phyloP scores from a whole-genome alignment of 1,139 yeast genomes.

The Diutina siamensis region DNA sequence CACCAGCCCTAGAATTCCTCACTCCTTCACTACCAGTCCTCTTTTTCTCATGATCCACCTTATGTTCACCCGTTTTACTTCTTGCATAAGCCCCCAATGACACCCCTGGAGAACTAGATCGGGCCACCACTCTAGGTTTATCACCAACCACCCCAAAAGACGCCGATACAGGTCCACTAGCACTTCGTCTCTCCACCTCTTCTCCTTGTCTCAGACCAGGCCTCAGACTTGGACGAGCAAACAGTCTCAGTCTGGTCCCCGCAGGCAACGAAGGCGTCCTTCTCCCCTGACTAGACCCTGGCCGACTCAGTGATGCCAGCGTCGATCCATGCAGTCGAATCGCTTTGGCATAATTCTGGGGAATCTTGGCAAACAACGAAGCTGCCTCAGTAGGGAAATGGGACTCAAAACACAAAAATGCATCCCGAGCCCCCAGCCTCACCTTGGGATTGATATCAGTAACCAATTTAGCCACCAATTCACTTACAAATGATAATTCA shows the following conservation, averaged over 20 bases:
- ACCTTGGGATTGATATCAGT: constrained; percentile 76
- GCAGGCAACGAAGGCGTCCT: not conserved
- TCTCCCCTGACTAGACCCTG: not conserved
- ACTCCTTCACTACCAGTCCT: no score
- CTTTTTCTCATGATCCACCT: no score
- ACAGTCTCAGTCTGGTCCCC: not conserved
- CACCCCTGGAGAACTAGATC: no score
- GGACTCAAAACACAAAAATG: constrained; percentile 60
- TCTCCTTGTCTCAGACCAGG: no score
- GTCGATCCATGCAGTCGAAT: not conserved
- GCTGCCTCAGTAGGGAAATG: constrained; percentile 38
- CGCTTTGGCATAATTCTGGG: constrained; percentile 21
- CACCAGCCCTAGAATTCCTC: no score
- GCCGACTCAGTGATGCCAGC: not conserved
- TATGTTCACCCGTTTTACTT: no score
- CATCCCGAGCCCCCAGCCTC: constrained; percentile 59
- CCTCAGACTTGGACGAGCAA: no score
- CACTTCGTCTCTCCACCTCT: no score
- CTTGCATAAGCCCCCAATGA: no score
- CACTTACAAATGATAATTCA: not conserved
- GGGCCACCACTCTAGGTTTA: no score
- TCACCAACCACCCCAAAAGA: no score
- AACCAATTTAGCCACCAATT: constrained; percentile 36
- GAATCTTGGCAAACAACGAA: constrained; percentile 38
- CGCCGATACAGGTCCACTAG: no score